These are phyloP conservation scores for Penicillium thymicola DNA, from an alignment of 2,329 filamentous ascomycete genomes.

Conservation along the genomic window DNA sequence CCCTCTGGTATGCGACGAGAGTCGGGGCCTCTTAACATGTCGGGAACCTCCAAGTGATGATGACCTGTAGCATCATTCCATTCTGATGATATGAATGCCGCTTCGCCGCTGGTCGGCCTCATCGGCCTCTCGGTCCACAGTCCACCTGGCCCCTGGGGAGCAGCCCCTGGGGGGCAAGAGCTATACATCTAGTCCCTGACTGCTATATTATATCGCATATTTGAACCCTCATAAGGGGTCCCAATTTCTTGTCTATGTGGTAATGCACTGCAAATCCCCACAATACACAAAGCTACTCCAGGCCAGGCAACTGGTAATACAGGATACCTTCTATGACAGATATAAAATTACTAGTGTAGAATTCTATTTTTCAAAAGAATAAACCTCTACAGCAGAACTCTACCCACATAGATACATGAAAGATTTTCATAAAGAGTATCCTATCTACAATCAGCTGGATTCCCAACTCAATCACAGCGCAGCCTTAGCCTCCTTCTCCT, in stretches of 20 bases:
- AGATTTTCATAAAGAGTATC: background rate
- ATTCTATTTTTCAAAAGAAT: background rate
- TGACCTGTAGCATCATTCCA: background rate
- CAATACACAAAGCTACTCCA: background rate
- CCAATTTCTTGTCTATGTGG: background rate
- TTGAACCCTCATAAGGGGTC: background rate
- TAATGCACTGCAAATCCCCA: background rate
- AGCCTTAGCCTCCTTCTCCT: slow-evolving; percentile 28
- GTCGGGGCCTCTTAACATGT: slow-evolving; percentile 18
- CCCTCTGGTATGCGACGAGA: slow-evolving; percentile 20
- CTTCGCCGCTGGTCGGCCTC: slow-evolving; percentile 16
- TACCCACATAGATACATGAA: background rate
- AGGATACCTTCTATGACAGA: background rate
- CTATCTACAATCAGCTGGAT: background rate
- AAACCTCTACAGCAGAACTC: background rate
- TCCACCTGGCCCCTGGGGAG: background rate
- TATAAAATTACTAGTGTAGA: background rate
- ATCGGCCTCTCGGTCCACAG: background rate
- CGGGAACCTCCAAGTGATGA: slow-evolving; percentile 18
- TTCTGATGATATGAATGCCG: background rate
- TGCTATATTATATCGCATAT: background rate
- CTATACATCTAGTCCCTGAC: background rate
- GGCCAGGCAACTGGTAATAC: background rate
- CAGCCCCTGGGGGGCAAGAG: background rate
- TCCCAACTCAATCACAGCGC: slow-evolving; percentile 9